These are phyloP conservation scores for Aschersonia sp. DNA, from an alignment of 2,329 filamentous ascomycete genomes.

Conservation along the genomic window DNA sequence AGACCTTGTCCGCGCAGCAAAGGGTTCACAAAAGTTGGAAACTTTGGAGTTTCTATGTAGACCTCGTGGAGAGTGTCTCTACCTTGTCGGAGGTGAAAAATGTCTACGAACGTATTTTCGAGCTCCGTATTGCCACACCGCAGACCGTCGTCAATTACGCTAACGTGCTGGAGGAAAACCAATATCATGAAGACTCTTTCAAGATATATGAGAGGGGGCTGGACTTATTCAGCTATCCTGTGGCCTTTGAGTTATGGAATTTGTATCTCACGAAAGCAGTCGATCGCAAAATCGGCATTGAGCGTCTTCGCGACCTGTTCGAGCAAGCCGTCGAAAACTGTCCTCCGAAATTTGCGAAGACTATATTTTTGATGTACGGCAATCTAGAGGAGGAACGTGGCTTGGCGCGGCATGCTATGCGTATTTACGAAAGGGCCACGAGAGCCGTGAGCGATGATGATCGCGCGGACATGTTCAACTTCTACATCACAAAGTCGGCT, in stretches of 20 bases:
- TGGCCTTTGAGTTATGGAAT: conserved; percentile 98
- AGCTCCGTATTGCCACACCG: conserved; percentile 91
- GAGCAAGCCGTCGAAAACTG: conserved; percentile 94
- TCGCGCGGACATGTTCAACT: conserved; percentile 94
- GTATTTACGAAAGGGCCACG: conserved; percentile 95
- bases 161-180: conserved; percentile 83
- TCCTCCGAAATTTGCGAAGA: conserved; percentile 89
- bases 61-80: conserved; percentile 88
- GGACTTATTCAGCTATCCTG: conserved; percentile 96
- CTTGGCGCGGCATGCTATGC: conserved; percentile 90
- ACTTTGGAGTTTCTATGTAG: conserved; percentile 97
- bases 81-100: conserved; percentile 84
- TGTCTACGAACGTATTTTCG: conserved; percentile 95
- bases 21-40: conserved; percentile 99
- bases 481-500: conserved; percentile 97
- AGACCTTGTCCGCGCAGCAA: conserved; percentile 84
- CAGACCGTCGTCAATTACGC: conserved; percentile 98
- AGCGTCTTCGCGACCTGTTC: conserved; percentile 84
- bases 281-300: conserved; percentile 89
- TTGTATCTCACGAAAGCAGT: conserved; percentile 95
- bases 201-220: conserved; percentile 93
- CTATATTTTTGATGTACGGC: conserved; percentile 95
- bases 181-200: conserved; percentile 95
- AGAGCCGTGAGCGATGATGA: conserved; percentile 91
- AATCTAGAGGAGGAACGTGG: conserved; percentile 92